Base-by-base conservation (phyloP, 169 alveolate species). In the Plasmodium sp. region DNA sequence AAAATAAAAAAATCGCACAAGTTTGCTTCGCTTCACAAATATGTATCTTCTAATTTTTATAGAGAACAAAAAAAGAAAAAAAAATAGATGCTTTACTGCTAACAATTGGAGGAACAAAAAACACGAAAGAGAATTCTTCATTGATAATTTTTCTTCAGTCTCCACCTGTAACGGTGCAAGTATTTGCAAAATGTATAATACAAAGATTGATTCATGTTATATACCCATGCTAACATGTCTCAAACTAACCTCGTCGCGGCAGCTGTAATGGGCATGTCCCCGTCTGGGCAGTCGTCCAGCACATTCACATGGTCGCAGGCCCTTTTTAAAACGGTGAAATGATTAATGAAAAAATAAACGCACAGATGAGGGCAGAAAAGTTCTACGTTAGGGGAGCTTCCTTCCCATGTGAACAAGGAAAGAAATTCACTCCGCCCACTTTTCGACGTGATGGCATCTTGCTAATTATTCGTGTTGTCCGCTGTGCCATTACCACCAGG, bases 221-320 rank as follows among this genome's bases (percentile, higher is more conserved):
- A 14, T 14, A 36, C 79, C 62, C 62, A 27, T n/a, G 5, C 41
- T 62, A 77, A 77, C 58, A 14, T 43, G 41, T n/a, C 41, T 88
- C 43, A 62, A 36, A 39, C 27, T 88, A 58, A 88, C 94, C 90
- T 79, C 22, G 94, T 88, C 71, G 94, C 88, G 45, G 88, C 94
- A 43, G 86, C 27, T 41, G 94, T 88, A 80, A 88, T 88, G 27
- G 94, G 94, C 16, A 79, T 22, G 67, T 88, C 94, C 5, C 48
- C 48, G 34, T 88, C 94, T 39, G 94, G 94, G 51, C 94, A 88
- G 22, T 88, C 90, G 48, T 41, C 82, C 14, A 67, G 10, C 48
- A 88, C 34, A 79, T 79, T 81, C 34, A 45, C 48, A 74, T 88
- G 94, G 67, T 88, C 94, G 51, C 94, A 88, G 22, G 22, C 34